These are phyloP conservation scores for Centella asiatica DNA, from an alignment of 129 eudicot species.

Conservation along the genomic window DNA sequence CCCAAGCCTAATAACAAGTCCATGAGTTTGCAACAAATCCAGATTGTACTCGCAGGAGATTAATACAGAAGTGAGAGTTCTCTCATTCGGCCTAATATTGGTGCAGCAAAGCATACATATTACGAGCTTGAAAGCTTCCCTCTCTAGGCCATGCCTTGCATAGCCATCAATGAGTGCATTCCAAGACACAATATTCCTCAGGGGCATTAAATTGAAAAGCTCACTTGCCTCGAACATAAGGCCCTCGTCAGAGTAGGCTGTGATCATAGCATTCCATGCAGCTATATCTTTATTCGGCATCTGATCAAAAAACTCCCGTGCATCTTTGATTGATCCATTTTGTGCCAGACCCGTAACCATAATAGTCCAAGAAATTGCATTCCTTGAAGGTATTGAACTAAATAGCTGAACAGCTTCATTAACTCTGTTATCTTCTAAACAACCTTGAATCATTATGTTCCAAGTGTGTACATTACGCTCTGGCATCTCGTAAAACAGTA, in stretches of 20 bases:
- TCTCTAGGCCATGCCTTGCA: conserved; percentile 19
- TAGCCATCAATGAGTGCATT: conserved; percentile 46
- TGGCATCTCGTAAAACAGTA: conserved; percentile 34
- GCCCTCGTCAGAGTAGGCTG: conserved; percentile 32
- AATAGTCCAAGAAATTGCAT: conserved; percentile 43
- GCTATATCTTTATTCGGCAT: conserved; percentile 45
- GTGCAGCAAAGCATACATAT: conserved; percentile 25
- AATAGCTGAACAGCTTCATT: conserved; percentile 34
- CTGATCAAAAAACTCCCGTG: conserved; percentile 34
- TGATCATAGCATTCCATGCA: conserved; percentile 57
- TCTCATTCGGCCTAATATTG: conserved; percentile 27
- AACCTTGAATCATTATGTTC: conserved; percentile 36
- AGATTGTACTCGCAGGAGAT: conserved; percentile 21
- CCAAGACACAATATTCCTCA: conserved; percentile 28
- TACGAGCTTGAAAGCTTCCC: conserved; percentile 31
- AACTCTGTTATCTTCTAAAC: conserved; percentile 26
- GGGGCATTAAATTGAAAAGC: conserved; percentile 29
- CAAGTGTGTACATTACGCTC: conserved; percentile 40
- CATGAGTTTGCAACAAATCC: conserved; percentile 35
- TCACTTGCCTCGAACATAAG: conserved; percentile 31
- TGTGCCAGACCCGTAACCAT: conserved; percentile 41
- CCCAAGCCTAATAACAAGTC: conserved; percentile 26
- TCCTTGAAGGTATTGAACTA: conserved; percentile 34
- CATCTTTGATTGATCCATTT: conserved; percentile 28
- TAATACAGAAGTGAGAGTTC: conserved; percentile 30